These are phyloP conservation scores for Russula lepida DNA, from an alignment of 768 basidiomycete species.

Conservation along the genomic window DNA sequence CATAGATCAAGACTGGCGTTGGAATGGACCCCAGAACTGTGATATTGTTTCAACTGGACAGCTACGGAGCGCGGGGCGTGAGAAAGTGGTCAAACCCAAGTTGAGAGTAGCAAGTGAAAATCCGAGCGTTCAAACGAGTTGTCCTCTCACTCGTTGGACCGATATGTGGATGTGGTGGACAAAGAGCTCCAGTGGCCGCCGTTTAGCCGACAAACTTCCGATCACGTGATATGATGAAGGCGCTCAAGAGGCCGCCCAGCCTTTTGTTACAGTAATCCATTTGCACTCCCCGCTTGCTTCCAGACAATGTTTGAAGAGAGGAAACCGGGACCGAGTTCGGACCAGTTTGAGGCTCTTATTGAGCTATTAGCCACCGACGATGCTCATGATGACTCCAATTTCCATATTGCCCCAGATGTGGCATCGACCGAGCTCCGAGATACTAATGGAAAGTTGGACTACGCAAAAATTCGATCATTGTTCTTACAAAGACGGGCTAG, in stretches of 20 bases:
- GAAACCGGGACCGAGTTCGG: not conserved
- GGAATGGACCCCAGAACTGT: not conserved
- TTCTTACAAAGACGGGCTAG: conserved; percentile 7
- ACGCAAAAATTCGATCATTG: conserved; percentile 17
- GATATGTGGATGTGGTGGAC: not conserved
- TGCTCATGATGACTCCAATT: conserved; percentile 8
- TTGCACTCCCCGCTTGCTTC: too few relatives aligned
- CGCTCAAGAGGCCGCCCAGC: not conserved
- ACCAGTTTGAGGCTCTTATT: conserved; percentile 20
- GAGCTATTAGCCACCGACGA: conserved; percentile 21
- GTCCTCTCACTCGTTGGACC: not conserved
- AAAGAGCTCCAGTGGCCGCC: not conserved
- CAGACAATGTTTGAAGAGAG: not conserved
- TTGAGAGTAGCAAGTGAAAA: not conserved
- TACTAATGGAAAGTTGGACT: conserved; percentile 17
- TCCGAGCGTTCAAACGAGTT: not conserved
- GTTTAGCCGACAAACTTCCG: not conserved
- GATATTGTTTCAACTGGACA: not conserved
- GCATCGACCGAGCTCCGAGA: conserved; percentile 15
- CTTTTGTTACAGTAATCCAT: not conserved
- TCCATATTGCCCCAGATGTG: conserved; percentile 4
- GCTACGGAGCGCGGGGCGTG: not conserved
- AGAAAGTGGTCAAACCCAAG: not conserved
- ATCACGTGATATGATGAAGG: not conserved
- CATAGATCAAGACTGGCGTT: not conserved